Conservation (phyloP, 73 alveolate genomes). For the Paramecium bursaria region DNA sequence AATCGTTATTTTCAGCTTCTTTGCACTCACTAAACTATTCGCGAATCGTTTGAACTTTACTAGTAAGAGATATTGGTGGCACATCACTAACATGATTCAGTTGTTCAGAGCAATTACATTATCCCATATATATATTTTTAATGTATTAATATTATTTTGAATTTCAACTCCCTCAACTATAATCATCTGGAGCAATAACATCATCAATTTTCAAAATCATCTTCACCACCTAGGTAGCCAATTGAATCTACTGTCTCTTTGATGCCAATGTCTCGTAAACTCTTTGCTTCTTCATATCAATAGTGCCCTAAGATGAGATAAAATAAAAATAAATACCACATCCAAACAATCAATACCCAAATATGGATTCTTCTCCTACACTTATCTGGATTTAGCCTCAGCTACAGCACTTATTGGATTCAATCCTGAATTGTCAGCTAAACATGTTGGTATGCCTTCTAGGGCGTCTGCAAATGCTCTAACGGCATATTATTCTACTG, state of each 20-base stretch:
- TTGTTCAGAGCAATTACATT: conserved; percentile 44
- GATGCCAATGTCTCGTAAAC: conserved; percentile 88
- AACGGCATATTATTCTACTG: conserved; percentile 94
- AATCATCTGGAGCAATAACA: conserved; percentile 81
- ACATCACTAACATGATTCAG: conserved; percentile 13
- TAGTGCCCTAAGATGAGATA: conserved; percentile 75
- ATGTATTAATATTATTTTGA: not conserved
- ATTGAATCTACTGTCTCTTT: conserved; percentile 85
- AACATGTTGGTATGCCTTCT: conserved; percentile 93
- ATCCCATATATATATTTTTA: conserved; percentile 20
- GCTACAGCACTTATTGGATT: conserved; percentile 94
- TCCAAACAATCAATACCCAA: conserved; percentile 72
- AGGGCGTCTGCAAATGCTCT: conserved; percentile 98
- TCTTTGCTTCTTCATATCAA: conserved; percentile 95
- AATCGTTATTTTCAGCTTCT: not conserved
- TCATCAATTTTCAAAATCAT: conserved; percentile 99
- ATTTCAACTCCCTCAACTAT: not conserved
- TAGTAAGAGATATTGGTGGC: conserved; percentile 29
- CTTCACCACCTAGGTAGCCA: conserved; percentile 98
- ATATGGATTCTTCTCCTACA: conserved; percentile 55
- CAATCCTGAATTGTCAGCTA: conserved; percentile 98
- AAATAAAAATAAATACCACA: conserved; percentile 16
- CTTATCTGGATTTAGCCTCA: conserved; percentile 82
- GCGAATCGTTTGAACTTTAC: not conserved
- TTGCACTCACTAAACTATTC: not conserved